Percentiles rank a stretch among this genome's conserved stretches.
These are phyloP conservation scores for Drechslerella dactyloides DNA, from an alignment of 2,329 filamentous ascomycete genomes.

Conservation along the genomic window DNA sequence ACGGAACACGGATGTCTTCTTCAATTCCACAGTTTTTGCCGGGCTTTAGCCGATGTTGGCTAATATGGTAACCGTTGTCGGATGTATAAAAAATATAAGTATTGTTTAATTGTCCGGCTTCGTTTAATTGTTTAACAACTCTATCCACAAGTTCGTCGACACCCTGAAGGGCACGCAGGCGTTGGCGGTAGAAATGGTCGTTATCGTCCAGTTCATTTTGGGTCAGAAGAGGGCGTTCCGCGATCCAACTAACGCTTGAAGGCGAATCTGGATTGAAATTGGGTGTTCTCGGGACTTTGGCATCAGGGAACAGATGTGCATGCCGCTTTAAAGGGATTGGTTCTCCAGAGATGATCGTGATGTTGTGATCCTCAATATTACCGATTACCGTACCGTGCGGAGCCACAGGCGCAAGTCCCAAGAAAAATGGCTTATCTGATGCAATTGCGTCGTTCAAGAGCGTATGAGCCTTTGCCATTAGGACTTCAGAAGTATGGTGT, in stretches of 20 bases:
- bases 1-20: conserved; percentile 67
- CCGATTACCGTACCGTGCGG: conserved; percentile 66
- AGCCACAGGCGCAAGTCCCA: conserved; percentile 70
- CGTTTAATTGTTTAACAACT: conserved; percentile 60
- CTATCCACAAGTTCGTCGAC: conserved; percentile 65
- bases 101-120: conserved; percentile 57
- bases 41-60: conserved; percentile 66
- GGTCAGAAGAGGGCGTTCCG: conserved; percentile 58
- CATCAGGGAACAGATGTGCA: conserved; percentile 67
- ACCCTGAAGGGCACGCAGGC: conserved; percentile 64
- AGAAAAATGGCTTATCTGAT: conserved; percentile 68
- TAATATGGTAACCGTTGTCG: conserved; percentile 68
- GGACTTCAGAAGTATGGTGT: conserved; percentile 66
- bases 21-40: conserved; percentile 68
- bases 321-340: conserved; percentile 69
- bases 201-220: conserved; percentile 61
- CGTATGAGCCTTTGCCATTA: conserved; percentile 66
- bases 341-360: conserved; percentile 59
- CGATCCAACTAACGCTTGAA: conserved; percentile 63
- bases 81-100: conserved; percentile 69
- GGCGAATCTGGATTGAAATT: conserved; percentile 71
- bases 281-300: conserved; percentile 66
- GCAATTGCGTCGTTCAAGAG: conserved; percentile 68
- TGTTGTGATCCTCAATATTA: conserved; percentile 53
- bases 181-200: conserved; percentile 64